Base-by-base conservation (phyloP, 352 stramenopile genomes). In the Pythium sp. region DNA sequence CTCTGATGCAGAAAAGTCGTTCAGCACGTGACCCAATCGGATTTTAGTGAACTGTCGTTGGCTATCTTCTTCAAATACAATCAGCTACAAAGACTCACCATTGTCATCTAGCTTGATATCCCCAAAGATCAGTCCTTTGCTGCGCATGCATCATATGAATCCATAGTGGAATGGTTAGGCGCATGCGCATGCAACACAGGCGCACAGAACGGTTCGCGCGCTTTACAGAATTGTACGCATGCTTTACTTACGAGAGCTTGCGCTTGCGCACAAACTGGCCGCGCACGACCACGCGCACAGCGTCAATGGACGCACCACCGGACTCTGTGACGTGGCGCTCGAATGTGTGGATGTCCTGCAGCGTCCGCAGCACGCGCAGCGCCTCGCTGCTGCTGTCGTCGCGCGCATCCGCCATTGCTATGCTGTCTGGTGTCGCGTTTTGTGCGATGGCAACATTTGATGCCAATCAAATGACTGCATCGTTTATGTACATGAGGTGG, bases 61-160 rank as follows among this genome's bases (percentile, higher is more conserved):
- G 24, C 24, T 26, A 26, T 26, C 24, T 26, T 26, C 24, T 26
- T 26, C 24, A 26, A 26, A 3, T 49, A 15, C 18, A 49, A n/a
- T 7, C 15, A n/a, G 43, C 18, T 28, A 12, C 2, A 18, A 36
- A 36, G 7, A 59, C 58, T 32, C 56, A 92, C 86, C 82, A 64
- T 73, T 71, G 68, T 93, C 85, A 8, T 76, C 75, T 6, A 95
- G 71, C 41, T 86, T 76, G 41, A 95, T 88, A 68, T 95, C 88
- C 7, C 84, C 83, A 62, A 95, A 95, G 61, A 93, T 82, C 54
- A 95, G 79, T 1, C 75, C 76, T 74, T 95, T 95, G 43, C 88
- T 95, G 65, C 15, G 5, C 14, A 2, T 32, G 14, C 26, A 34
- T 14, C n/a, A 62, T 34, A 20, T 20, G n/a, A 14, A 34, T 2